Percentiles rank a stretch among this genome's conserved stretches.
Evolutionary conservation across 305 asterid species (phyloP).

Genomic region (Plantago rigida): DNA sequence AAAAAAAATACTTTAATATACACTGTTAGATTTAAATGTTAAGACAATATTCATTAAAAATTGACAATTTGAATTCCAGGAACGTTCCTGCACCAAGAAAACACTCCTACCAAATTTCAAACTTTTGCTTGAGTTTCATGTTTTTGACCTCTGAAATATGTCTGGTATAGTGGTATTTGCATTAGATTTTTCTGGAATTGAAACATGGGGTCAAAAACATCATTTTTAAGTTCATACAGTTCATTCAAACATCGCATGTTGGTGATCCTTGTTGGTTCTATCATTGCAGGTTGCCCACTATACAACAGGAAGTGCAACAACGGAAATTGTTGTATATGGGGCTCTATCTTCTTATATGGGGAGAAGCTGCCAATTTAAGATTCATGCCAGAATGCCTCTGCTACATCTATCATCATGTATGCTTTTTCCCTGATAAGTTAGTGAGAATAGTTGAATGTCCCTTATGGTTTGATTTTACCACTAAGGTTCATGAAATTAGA

Average conservation of each 20-base stretch:
- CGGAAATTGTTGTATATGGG: constrained; percentile 89
- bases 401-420: constrained; percentile 93
- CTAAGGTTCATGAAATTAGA: no score
- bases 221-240: neutral
- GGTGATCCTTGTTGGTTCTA: constrained; percentile 26
- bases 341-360: constrained; percentile 94
- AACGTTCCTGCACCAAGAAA: neutral
- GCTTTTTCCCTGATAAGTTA: constrained; percentile 21
- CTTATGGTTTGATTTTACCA: no score
- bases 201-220: no score
- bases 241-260: neutral
- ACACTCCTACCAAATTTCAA: neutral
- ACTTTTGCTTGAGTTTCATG: no score
- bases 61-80: no score
- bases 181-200: no score
- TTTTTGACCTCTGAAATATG: no score
- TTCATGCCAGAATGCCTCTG: constrained; percentile 99
- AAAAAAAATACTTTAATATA: no score
- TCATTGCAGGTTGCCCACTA: constrained; percentile 75
- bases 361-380: constrained; percentile 95
- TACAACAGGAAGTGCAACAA: constrained; percentile 95
- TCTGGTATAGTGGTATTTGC: no score
- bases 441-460: no score
- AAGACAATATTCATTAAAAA: no score
- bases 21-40: no score